Base-by-base conservation (phyloP, 140 eudicot genomes). In the Anethum foeniculum region DNA sequence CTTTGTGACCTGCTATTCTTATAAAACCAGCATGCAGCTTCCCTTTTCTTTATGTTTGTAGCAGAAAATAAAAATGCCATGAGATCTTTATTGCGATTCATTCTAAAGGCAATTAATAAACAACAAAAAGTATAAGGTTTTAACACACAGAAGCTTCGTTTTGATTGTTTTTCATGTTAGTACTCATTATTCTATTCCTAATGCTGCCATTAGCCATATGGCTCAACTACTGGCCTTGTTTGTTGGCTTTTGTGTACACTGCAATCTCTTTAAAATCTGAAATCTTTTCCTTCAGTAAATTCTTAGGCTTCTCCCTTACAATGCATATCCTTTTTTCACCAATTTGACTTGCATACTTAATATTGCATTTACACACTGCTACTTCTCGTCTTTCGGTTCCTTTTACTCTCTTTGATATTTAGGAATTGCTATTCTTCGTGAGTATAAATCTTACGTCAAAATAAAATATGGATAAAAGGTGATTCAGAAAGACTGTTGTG, bases 251-350 rank as follows among this genome's bases (percentile, higher is more conserved):
- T 86, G 93, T 90, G 58, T 92, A 90, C 89, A 81, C 92, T 77
- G 97, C 97, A 46, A 89, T 94, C 80, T 86, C 89, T 73, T 92
- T 96, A 1, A 83, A 92, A 75, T 96, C 92, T 14, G 92, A 94
- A 83, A 89, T 12, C 97, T 77, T 94, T 89, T 81, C 97, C 97
- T 85, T 94, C 97, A 4, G 97, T 91, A 85, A 86, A 87, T 83
- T 54, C 16, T 80, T 73, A 12, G 32, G 48, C 8, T 67, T 72
- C 65, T 36, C 43, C 41, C 41, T 38, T 4, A 38, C 41, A 38
- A 38, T 1, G 41, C 4, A 25, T 30, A 67, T 67, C 14, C 73
- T 28, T 30, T 30, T 2, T 48, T 2, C 19, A 14, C 51, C 54
- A 14, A 16, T 48, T 13, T 12, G 54, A 48, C 54, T 48, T 13